Evolutionary conservation across 164 flowering plant genomes (phyloP).

Genomic region (Dillenia suffruticosa): DNA sequence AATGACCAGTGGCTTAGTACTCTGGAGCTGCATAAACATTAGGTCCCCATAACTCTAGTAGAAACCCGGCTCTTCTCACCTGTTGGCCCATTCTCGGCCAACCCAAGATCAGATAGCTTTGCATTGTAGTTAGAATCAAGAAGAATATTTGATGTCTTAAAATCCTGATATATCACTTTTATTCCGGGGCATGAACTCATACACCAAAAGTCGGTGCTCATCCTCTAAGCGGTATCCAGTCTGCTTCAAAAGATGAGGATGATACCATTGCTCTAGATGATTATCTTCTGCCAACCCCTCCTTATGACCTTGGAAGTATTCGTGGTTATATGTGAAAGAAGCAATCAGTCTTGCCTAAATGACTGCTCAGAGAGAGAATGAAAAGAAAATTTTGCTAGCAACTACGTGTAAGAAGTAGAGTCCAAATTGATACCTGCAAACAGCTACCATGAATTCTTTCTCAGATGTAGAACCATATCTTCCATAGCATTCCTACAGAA

Average conservation of each 20-base stretch:
- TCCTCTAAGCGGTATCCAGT: conserved; percentile 80
- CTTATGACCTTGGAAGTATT: no score
- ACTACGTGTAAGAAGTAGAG: no score
- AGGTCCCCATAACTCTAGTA: conserved; percentile 82
- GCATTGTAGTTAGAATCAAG: conserved; percentile 48
- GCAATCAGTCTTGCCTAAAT: no score
- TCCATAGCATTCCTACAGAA: no score
- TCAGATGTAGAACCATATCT: no score
- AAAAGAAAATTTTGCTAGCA: no score
- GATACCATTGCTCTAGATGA: conserved; percentile 64
- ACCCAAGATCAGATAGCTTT: conserved; percentile 11
- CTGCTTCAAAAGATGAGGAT: conserved; percentile 75
- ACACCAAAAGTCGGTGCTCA: conserved; percentile 72
- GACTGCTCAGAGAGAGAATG: no score
- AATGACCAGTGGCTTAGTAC: conserved; percentile 77
- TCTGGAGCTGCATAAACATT: conserved; percentile 96
- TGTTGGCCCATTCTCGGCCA: conserved; percentile 11
- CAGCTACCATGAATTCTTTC: no score
- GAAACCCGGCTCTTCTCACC: conserved; percentile 66
- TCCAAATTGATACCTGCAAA: no score
- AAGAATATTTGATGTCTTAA: conserved; percentile 67
- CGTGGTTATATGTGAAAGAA: no score
- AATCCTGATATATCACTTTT: conserved; percentile 64
- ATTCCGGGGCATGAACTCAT: conserved; percentile 73
- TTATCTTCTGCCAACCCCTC: conserved; percentile 91